phyloP scores from a whole-genome alignment of 2,329 filamentous ascomycete species.

The Paracorniculantispora psalliotae region DNA sequence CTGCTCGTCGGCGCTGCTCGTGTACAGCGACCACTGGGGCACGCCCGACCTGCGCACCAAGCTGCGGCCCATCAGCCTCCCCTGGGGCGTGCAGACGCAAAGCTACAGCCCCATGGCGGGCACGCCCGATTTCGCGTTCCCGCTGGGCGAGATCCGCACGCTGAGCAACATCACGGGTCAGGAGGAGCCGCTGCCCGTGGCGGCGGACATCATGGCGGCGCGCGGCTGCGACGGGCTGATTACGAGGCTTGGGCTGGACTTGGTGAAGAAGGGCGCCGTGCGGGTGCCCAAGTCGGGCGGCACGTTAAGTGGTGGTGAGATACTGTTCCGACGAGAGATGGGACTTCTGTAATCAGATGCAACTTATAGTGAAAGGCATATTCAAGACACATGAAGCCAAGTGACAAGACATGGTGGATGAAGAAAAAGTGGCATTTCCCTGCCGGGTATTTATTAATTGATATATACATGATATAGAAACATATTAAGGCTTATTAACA shows the following conservation, averaged over 20 bases:
- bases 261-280: conserved; percentile 45
- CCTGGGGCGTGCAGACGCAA: conserved; percentile 16
- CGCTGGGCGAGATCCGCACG: conserved; percentile 38
- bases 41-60: conserved; percentile 9
- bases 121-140: conserved; percentile 31
- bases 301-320: conserved; percentile 22
- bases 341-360: background rate
- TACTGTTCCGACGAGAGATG: conserved; percentile 17
- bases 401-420: background rate
- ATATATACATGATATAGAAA: background rate
- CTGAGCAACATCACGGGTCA: conserved; percentile 33
- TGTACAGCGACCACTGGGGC: conserved; percentile 22
- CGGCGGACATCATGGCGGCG: conserved; percentile 36
- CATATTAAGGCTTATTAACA: background rate
- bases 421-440: background rate
- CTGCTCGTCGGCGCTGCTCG: conserved; percentile 28
- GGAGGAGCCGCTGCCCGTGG: conserved; percentile 37
- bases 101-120: conserved; percentile 26
- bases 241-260: conserved; percentile 46
- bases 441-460: background rate
- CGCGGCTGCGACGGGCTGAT: conserved; percentile 51
- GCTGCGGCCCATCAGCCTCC: conserved; percentile 19
- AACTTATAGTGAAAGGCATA: background rate
- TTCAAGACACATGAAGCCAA: background rate
- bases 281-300: conserved; percentile 39